Evolutionary conservation across 2,329 filamentous ascomycete genomes (phyloP).

Genomic region (Alternaria gansuensis): DNA sequence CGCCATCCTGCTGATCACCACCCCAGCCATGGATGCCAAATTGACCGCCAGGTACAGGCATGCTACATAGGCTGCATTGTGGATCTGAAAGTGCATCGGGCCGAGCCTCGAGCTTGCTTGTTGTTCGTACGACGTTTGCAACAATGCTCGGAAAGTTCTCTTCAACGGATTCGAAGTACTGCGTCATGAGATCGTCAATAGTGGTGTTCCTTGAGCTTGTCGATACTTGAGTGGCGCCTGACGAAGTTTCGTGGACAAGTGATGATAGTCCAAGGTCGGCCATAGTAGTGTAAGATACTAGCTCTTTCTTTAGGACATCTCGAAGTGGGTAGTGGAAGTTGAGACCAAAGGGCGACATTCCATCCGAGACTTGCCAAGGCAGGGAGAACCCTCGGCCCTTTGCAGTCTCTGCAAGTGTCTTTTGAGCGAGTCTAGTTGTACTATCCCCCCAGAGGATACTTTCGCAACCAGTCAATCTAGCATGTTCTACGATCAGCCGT

Average conservation of each 20-base stretch:
- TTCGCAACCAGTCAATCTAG: conserved; percentile 66
- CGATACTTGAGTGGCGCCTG: conserved; percentile 43
- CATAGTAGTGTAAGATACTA: conserved; percentile 71
- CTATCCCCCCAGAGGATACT: conserved; percentile 84
- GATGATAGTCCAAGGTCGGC: conserved; percentile 61
- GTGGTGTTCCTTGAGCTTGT: conserved; percentile 79
- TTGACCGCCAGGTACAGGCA: conserved; percentile 69
- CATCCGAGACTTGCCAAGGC: conserved; percentile 84
- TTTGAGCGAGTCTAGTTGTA: conserved; percentile 86
- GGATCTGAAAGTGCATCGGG: conserved; percentile 37
- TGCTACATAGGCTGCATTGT: conserved; percentile 73
- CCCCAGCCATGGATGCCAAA: conserved; percentile 69
- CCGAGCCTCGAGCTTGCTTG: conserved; percentile 75
- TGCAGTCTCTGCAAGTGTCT: conserved; percentile 85
- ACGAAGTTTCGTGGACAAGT: conserved; percentile 46
- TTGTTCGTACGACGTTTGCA: conserved; percentile 92
- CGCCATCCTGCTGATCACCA: conserved; percentile 62
- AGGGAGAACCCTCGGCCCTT: conserved; percentile 88
- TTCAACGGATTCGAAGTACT: conserved; percentile 89
- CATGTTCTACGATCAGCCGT: conserved; percentile 69
- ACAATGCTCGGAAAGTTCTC: conserved; percentile 89
- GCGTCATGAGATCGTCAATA: conserved; percentile 88
- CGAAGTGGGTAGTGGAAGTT: conserved; percentile 81
- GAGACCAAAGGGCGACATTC: conserved; percentile 66
- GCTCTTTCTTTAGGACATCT: conserved; percentile 84